Conservation (phyloP, 495 filamentous ascomycete species). For the Clavariopsis aquatica region DNA sequence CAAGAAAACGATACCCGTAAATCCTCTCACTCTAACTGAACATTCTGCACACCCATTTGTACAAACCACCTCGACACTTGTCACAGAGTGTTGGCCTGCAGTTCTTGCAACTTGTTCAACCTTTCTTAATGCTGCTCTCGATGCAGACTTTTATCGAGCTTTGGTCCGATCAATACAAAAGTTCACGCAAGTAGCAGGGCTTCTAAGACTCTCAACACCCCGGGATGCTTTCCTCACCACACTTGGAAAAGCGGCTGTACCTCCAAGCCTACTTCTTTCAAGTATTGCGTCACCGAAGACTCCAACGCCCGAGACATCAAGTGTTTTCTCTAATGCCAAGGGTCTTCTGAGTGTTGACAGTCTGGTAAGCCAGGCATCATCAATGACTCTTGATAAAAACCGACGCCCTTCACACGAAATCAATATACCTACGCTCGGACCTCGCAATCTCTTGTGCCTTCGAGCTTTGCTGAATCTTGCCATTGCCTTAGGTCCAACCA, state of each 20-base stretch:
- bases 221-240: constrained; percentile 94
- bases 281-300: constrained; percentile 53
- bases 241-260: constrained; percentile 87
- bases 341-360: constrained; percentile 67
- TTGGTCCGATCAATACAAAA: constrained; percentile 95
- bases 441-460: constrained; percentile 85
- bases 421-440: constrained; percentile 64
- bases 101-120: constrained; percentile 91
- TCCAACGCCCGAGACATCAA: constrained; percentile 51
- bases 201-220: constrained; percentile 79
- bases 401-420: constrained; percentile 57
- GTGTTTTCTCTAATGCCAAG: constrained; percentile 63
- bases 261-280: constrained; percentile 68
- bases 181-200: constrained; percentile 89
- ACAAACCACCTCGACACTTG: constrained; percentile 72
- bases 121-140: constrained; percentile 85
- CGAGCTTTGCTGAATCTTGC: constrained; percentile 89
- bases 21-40: constrained; percentile 71
- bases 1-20: constrained; percentile 65
- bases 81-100: constrained; percentile 94
- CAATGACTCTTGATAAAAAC: constrained; percentile 51
- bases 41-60: constrained; percentile 72
- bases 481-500: constrained; percentile 87
- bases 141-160: constrained; percentile 91
- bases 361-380: constrained; percentile 54